These are phyloP conservation scores for Echeveria elegans DNA, from an alignment of 164 flowering plant species.

Conservation along the genomic window DNA sequence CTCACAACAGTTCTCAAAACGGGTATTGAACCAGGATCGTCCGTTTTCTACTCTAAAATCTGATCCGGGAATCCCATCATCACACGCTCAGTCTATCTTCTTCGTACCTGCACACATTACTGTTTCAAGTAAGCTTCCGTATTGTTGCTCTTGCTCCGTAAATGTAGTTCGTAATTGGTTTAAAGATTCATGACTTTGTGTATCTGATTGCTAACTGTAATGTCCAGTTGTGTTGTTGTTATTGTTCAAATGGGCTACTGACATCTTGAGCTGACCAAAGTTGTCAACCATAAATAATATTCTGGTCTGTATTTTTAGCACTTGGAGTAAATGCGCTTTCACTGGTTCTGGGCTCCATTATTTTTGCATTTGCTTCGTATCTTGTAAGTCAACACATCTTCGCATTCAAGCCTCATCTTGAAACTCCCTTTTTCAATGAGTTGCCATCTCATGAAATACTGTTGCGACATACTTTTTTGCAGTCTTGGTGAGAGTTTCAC, in stretches of 20 bases:
- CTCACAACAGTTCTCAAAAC: too few species aligned
- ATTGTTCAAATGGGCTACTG: background rate
- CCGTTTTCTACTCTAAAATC: too few species aligned
- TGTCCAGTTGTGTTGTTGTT: background rate
- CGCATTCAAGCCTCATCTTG: background rate
- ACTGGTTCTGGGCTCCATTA: conserved; percentile 21
- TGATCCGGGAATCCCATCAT: too few species aligned
- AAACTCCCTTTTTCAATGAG: background rate
- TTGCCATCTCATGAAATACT: background rate
- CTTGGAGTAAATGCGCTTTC: conserved; percentile 49
- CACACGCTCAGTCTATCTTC: too few species aligned
- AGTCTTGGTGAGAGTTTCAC: conserved; percentile 91
- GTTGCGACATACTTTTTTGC: conserved; percentile 18
- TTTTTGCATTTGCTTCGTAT: conserved; percentile 49
- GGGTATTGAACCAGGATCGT: too few species aligned
- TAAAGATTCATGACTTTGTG: background rate
- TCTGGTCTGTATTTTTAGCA: conserved; percentile 15
- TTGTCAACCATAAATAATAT: too few species aligned
- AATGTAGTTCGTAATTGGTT: background rate
- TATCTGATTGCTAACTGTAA: too few species aligned
- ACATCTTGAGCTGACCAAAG: background rate
- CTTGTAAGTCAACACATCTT: conserved; percentile 43
- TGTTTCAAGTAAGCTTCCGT: too few species aligned
- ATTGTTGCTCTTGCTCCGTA: too few species aligned
- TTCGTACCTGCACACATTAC: too few species aligned